A percentile compares a stretch with the other conserved stretches of the same genome.
Conservation (phyloP, 805 yeast genomes). For the Metschnikowia vanudenii region DNA sequence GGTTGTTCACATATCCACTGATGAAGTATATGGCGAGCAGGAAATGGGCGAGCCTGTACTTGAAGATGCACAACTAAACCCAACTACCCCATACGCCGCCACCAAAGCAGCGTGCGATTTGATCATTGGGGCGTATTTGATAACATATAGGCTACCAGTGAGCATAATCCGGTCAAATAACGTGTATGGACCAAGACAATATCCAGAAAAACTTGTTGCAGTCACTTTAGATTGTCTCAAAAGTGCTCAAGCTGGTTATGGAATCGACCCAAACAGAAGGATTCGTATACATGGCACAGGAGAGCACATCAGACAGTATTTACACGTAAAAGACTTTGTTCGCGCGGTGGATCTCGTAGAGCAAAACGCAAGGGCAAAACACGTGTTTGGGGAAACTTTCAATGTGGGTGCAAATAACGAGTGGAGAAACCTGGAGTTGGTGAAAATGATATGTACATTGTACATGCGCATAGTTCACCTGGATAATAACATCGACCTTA, state of each 20-base stretch:
- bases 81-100: constrained; percentile 59
- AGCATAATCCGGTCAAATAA: constrained; percentile 49
- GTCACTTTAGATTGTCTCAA: constrained; percentile 15
- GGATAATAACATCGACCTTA: not conserved
- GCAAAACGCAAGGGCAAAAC: constrained; percentile 7
- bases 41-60: constrained; percentile 18
- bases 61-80: constrained; percentile 41
- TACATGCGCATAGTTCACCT: constrained; percentile 11
- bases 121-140: constrained; percentile 44
- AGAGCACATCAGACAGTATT: constrained; percentile 39
- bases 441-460: constrained; percentile 19
- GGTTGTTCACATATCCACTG: constrained; percentile 50
- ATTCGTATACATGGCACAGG: constrained; percentile 52
- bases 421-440: constrained; percentile 21
- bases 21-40: constrained; percentile 58
- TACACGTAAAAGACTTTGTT: constrained; percentile 44
- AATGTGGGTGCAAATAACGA: constrained; percentile 21
- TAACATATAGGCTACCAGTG: constrained; percentile 43
- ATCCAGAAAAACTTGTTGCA: constrained; percentile 53
- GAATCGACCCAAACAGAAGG: constrained; percentile 12
- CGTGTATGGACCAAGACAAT: constrained; percentile 53
- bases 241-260: not conserved
- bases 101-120: constrained; percentile 55
- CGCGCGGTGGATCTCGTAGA: constrained; percentile 36
- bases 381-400: constrained; percentile 25